Conservation (phyloP, 1,139 yeast genomes). For the Torulaspora pretoriensis region DNA sequence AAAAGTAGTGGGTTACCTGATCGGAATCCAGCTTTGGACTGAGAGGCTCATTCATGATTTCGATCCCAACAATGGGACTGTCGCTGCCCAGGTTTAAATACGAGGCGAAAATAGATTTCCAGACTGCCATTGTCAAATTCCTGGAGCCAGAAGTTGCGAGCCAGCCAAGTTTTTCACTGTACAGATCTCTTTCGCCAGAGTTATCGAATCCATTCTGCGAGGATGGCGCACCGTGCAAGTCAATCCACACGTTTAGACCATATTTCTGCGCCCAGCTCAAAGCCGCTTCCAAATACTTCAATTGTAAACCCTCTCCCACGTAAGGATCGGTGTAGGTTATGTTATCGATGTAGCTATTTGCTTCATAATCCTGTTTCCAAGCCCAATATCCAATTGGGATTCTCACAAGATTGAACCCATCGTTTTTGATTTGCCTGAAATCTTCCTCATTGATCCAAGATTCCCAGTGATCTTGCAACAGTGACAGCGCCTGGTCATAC, state of each 20-base stretch:
- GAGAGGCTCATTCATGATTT: slow-evolving; percentile 64
- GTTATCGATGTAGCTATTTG: slow-evolving; percentile 19
- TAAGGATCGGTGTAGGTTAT: slow-evolving; percentile 47
- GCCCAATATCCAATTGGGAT: slow-evolving; percentile 72
- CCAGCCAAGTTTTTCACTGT: slow-evolving; percentile 47
- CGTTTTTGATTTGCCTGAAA: slow-evolving; percentile 44
- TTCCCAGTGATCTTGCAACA: slow-evolving; percentile 51
- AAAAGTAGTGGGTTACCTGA: slow-evolving; percentile 40
- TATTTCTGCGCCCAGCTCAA: slow-evolving; percentile 51
- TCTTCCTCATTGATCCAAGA: slow-evolving; percentile 54
- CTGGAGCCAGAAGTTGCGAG: slow-evolving; percentile 43
- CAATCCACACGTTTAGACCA: slow-evolving; percentile 56
- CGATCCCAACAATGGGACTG: slow-evolving; percentile 54
- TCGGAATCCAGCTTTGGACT: slow-evolving; percentile 42
- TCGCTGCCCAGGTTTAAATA: slow-evolving; percentile 53
- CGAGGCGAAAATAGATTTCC: slow-evolving; percentile 45
- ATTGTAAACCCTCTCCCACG: slow-evolving; percentile 49
- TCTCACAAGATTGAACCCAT: slow-evolving; percentile 58
- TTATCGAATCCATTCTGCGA: slow-evolving; percentile 72
- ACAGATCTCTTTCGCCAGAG: slow-evolving; percentile 47
- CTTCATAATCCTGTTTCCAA: slow-evolving; percentile 41
- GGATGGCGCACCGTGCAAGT: slow-evolving; percentile 64
- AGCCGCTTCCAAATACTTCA: slow-evolving; percentile 50
- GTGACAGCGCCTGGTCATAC: slow-evolving; percentile 39
- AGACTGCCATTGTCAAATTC: slow-evolving; percentile 43